Evolutionary conservation across 192 early-diverging fungal species (phyloP), one percentile per base, ranked within the genome.

Genomic region (Coemansia sp.): DNA sequence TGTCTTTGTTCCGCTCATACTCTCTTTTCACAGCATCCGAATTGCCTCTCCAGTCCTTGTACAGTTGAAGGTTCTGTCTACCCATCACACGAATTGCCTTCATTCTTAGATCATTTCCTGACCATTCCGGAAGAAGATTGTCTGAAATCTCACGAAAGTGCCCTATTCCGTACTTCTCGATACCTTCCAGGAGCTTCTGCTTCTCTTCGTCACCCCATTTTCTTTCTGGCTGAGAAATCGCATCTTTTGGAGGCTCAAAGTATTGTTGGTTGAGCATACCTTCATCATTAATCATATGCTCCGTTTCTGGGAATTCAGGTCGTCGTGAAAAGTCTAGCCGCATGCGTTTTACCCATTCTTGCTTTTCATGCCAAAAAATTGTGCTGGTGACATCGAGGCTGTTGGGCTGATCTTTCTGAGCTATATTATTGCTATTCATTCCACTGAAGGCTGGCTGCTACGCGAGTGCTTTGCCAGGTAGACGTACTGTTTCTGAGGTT

Each of bases 141-240:
- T 94, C 90, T 0, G 92, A 90, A 39, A 94, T 94, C 67, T 92
- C 92, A 48, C 91, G 85, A 71, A 95, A 95, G 66, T 94, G 92
- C 12, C 94, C 93, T 71, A 95, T 93, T 11, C 93, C 94, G 58
- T 92, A 81, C 60, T 85, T 90, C 67, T 87, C 90, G 49, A 95
- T 93, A 7, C 94, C 93, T 57, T 90, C 83, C 40, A 94, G 88
- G 37, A 95, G 76, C 53, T 91, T 76, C 41, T 61, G 62, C 41
- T 88, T 87, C 72, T 96, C 91, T n/a, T 86, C 86, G 5, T 93
- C 92, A 14, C 89, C 92, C 93, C 93, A 95, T 76, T 93, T 92
- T 54, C 92, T 86, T 46, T 89, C 89, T 42, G 71, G 64, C 59
- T 79, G 74, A 5, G 84, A 70, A 32, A 82, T 59, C 37, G 79